These are phyloP conservation scores for Botryotinia calthae DNA, from an alignment of 2,329 filamentous ascomycete genomes.

Conservation along the genomic window DNA sequence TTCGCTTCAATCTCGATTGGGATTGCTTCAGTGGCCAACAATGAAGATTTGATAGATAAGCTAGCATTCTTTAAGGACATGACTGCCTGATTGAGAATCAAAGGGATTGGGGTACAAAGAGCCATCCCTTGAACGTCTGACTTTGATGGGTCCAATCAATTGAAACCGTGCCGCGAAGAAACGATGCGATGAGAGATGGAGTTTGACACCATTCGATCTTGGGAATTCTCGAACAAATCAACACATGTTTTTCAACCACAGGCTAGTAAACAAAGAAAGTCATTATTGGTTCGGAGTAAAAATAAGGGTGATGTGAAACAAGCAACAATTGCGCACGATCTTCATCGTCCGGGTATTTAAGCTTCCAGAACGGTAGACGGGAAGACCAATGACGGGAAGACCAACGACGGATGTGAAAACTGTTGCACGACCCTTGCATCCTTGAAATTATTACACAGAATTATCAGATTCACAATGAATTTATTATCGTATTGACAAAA, in stretches of 20 bases:
- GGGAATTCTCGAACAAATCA: background rate
- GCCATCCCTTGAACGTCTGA: background rate
- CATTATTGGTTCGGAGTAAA: background rate
- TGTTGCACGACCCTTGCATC: background rate
- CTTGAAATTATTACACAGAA: background rate
- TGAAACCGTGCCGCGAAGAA: background rate
- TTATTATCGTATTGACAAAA: background rate
- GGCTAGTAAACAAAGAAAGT: background rate
- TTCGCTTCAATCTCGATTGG: background rate
- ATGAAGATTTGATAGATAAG: background rate
- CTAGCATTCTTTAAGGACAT: background rate
- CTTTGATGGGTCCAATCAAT: background rate
- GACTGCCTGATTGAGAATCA: background rate
- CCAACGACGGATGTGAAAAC: background rate
- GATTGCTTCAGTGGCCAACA: background rate
- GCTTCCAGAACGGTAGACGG: background rate
- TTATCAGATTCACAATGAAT: background rate
- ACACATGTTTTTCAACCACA: background rate
- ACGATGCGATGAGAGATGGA: background rate
- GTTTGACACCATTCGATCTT: background rate
- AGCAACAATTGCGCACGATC: background rate
- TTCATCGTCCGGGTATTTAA: background rate
- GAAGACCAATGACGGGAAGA: background rate
- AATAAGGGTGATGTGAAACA: background rate
- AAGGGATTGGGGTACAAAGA: background rate